Evolutionary conservation across 768 basidiomycete species (phyloP).

Genomic region (Mycena sanguinolenta): DNA sequence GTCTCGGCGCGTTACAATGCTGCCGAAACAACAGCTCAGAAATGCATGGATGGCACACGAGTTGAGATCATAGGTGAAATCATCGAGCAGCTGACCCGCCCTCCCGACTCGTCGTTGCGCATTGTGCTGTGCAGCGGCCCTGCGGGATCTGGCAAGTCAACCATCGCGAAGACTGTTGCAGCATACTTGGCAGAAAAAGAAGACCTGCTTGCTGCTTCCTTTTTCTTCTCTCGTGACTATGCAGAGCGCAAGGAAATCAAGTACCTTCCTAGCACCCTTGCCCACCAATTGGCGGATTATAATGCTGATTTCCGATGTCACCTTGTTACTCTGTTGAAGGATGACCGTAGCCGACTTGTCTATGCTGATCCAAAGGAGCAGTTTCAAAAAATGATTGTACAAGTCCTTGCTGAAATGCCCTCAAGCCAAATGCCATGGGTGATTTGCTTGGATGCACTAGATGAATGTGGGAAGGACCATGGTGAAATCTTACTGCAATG

Average conservation of each 20-base stretch:
- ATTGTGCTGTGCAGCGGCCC: no score
- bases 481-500: constrained; percentile 12
- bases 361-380: neutral
- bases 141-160: neutral
- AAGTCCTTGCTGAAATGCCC: neutral
- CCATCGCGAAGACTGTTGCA: neutral
- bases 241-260: neutral
- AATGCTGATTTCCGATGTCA: neutral
- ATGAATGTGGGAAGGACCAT: constrained; percentile 21
- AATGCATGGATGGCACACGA: neutral
- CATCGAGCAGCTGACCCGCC: no score
- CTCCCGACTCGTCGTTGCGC: no score
- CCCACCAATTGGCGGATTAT: neutral
- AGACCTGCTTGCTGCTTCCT: neutral
- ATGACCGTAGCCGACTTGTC: neutral
- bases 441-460: constrained; percentile 12
- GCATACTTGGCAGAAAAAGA: neutral
- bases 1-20: constrained; percentile 4
- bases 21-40: neutral
- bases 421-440: neutral
- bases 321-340: neutral
- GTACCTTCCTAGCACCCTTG: neutral
- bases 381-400: neutral
- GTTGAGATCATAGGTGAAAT: no score
- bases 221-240: neutral